Percentiles rank a stretch among this genome's conserved stretches.
Evolutionary conservation across 148 eudicot genomes (phyloP).

Genomic region (Rhododendron molle): DNA sequence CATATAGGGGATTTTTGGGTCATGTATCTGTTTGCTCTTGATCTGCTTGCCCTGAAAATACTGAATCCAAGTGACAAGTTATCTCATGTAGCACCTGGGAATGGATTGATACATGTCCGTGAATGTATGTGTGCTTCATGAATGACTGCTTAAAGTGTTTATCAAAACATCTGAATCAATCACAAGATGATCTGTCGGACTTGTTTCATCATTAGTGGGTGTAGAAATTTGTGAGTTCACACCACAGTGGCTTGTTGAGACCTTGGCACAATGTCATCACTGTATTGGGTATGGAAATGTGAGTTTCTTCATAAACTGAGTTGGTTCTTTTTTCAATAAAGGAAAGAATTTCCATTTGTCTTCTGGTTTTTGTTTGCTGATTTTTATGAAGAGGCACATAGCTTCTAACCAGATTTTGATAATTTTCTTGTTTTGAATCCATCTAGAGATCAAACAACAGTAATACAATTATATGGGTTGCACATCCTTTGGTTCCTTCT

Average conservation of each 20-base stretch:
- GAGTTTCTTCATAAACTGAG: constrained; percentile 2
- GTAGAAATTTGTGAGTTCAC: neutral
- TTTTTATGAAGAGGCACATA: neutral
- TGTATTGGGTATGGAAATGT: neutral
- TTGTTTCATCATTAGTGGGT: neutral
- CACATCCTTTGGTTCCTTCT: neutral
- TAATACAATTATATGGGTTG: neutral
- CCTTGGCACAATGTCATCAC: neutral
- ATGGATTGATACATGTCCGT: neutral
- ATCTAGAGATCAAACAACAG: neutral
- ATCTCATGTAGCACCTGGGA: neutral
- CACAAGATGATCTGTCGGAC: neutral
- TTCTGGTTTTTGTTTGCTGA: neutral
- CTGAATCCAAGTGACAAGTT: neutral
- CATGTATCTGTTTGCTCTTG: neutral
- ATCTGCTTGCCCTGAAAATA: neutral
- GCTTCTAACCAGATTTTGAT: neutral
- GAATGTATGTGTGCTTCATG: constrained; percentile 1
- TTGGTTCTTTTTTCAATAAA: neutral
- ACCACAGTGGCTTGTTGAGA: neutral
- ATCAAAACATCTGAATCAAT: neutral
- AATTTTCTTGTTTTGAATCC: neutral
- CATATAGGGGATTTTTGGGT: neutral
- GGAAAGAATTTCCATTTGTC: neutral
- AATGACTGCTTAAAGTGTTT: neutral